Evolutionary conservation across 306 rosid species (phyloP), one percentile per base, ranked within the genome.

Genomic region (Carpinus viminea): DNA sequence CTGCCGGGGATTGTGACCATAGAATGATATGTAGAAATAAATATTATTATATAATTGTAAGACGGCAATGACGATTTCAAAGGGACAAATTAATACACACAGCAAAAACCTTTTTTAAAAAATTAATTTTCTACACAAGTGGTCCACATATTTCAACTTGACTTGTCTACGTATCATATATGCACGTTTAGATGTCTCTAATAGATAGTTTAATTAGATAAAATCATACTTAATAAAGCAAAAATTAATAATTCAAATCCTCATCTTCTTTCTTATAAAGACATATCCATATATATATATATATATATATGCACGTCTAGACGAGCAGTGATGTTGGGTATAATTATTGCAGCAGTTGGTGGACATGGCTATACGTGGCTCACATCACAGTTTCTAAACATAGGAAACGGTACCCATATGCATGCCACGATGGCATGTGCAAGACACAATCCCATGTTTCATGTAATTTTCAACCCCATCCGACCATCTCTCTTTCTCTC

Each of bases 331-430:
- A 53, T 48, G 62, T 78, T 70, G 41, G 43, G 34, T 31, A 31
- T 74, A 80, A 74, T 68, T 38, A 76, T 62, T 81, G 78, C 28
- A 52, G 70, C 36, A 17, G 78, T 73, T 76, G 64, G 56, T 21
- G 69, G 83, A 82, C 82, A 85, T 34, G 56, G 60, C 70, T 82
- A 24, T 24, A 38, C 84, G 81, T 85, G 88, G 82, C 81, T 82
- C 76, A 72, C 86, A 76, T 82, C 83, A 85, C 70, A 17, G n/a
- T 75, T 82, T 50, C 77, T 72, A 57, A 65, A 78, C 81, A 48
- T 77, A 26, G 83, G 76, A 78, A 81, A 82, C 83, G 74, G 74
- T 72, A 38, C 70, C 86, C 78, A 79, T 83, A 74, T 84, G 80
- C 53, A 74, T 84, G 80, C 59, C 78, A 68, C 78, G 55, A 75